Evolutionary conservation across 2,329 filamentous ascomycete genomes (phyloP).

Genomic region (Tympanopsis confertula): DNA sequence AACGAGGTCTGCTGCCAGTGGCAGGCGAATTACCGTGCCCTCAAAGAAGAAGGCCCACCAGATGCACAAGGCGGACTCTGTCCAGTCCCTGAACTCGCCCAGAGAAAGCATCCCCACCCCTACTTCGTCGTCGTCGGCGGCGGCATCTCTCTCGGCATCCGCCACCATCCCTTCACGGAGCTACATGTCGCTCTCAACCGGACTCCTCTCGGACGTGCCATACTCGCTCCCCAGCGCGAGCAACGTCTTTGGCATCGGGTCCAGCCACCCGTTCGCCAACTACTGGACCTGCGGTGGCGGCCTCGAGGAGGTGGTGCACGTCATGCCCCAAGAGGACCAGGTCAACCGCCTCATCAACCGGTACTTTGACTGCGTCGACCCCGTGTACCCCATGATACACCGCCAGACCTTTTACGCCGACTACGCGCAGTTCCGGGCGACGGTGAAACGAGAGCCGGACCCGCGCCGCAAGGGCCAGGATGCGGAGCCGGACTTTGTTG

Average conservation of each 20-base stretch:
- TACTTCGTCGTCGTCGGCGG: conserved; percentile 44
- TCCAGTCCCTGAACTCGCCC: conserved; percentile 16
- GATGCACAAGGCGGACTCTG: conserved; percentile 7
- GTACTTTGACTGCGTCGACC: conserved; percentile 64
- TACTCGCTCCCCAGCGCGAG: conserved; percentile 60
- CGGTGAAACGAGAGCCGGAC: conserved; percentile 43
- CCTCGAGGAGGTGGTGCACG: conserved; percentile 61
- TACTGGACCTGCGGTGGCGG: conserved; percentile 76
- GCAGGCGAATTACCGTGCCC: conserved; percentile 43
- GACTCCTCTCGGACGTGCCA: conserved; percentile 61
- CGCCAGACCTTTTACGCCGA: conserved; percentile 65
- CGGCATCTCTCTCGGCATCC: conserved; percentile 16
- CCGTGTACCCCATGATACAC: conserved; percentile 72
- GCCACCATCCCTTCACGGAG: conserved; percentile 25
- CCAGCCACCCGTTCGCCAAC: conserved; percentile 70
- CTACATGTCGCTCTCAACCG: conserved; percentile 42
- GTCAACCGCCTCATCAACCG: conserved; percentile 56
- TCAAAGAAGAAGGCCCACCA: conserved; percentile 35
- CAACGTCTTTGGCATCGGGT: conserved; percentile 71
- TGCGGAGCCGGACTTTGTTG: conserved; percentile 58
- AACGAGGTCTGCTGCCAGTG: conserved; percentile 37
- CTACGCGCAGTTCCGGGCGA: conserved; percentile 67
- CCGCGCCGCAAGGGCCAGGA: conserved; percentile 12
- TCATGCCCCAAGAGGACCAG: conserved; percentile 65
- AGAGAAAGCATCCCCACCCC: conserved; percentile 27